Evolutionary conservation across 2,329 filamentous ascomycete species (phyloP).

Genomic region (Phoma sp.): DNA sequence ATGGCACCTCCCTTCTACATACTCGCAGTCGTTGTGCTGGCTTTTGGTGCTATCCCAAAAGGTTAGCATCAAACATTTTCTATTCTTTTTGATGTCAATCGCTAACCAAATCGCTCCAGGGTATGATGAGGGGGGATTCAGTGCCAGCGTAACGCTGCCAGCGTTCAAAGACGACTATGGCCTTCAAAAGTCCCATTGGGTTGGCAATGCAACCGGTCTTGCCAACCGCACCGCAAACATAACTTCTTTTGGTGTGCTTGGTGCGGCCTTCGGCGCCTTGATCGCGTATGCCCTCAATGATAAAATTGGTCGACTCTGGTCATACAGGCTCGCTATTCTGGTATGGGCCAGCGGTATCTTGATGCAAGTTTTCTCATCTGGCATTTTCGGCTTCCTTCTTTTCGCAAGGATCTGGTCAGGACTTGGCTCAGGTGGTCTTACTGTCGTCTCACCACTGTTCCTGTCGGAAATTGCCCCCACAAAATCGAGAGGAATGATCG

Average conservation of each 20-base stretch:
- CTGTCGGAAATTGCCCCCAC: not conserved
- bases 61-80: not conserved
- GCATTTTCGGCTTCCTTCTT: not conserved
- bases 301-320: constrained; percentile 1
- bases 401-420: constrained; percentile 1
- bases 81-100: not conserved
- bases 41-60: not conserved
- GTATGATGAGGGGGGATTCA: not conserved
- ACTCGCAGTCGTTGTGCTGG: not conserved
- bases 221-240: constrained; percentile 1
- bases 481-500: not conserved
- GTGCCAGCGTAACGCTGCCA: constrained; percentile 1
- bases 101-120: not conserved
- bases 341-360: not conserved
- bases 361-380: constrained; percentile 1
- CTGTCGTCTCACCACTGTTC: not conserved
- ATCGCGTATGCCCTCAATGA: not conserved
- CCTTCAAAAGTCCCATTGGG: not conserved
- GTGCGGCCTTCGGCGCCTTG: not conserved
- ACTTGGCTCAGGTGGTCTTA: not conserved
- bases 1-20: constrained; percentile 2
- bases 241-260: not conserved
- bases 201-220: not conserved
- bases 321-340: not conserved
- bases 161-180: not conserved